phyloP scores from a whole-genome alignment of 2,329 filamentous ascomycete genomes.

The Trichoderma sp. region DNA sequence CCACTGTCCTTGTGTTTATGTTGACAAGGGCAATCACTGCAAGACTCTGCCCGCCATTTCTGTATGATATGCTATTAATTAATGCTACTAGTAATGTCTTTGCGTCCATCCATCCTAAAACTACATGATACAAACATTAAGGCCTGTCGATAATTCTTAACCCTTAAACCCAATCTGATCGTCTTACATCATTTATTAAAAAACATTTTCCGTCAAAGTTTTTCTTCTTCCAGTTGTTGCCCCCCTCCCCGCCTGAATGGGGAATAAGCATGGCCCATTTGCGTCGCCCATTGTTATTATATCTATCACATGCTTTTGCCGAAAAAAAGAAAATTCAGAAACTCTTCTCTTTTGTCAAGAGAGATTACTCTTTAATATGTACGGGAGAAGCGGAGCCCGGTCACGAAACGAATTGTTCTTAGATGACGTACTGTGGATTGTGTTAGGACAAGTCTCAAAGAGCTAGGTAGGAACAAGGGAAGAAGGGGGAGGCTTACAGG shows the following conservation, averaged over 20 bases:
- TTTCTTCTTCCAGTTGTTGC: neutral
- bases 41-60: neutral
- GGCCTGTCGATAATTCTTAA: neutral
- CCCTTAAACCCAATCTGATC: neutral
- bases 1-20: neutral
- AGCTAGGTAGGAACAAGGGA: too few species aligned
- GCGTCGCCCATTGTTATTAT: neutral
- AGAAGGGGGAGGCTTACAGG: conserved; percentile 50
- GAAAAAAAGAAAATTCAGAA: neutral
- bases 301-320: conserved; percentile 1
- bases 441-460: conserved; percentile 24
- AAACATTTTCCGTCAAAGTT: neutral
- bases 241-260: neutral
- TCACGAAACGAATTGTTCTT: conserved; percentile 24
- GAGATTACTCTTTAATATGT: conserved; percentile 17
- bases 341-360: neutral
- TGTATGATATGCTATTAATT: neutral
- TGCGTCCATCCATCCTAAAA: neutral
- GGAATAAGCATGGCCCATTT: neutral
- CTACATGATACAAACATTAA: conserved; percentile 11
- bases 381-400: conserved; percentile 18
- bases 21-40: neutral
- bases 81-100: neutral
- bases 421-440: conserved; percentile 44
- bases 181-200: neutral